Evolutionary conservation across 768 basidiomycete genomes (phyloP).

Genomic region (Lentinula guzmanii): DNA sequence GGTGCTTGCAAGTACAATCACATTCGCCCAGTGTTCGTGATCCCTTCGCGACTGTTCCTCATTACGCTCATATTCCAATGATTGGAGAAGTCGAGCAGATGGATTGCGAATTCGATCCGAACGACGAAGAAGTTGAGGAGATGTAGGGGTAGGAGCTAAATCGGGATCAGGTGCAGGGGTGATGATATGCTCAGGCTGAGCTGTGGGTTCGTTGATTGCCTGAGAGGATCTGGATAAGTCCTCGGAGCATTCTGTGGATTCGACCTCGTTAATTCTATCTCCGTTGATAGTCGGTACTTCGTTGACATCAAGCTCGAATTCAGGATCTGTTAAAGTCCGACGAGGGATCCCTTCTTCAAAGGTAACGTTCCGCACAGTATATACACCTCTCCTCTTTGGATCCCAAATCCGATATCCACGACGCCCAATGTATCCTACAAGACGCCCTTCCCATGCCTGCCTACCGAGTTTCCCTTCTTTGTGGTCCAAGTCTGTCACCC

Average conservation of each 20-base stretch:
- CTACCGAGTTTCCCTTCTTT: too few relatives aligned
- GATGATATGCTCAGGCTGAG: too few relatives aligned
- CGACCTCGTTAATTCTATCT: too few relatives aligned
- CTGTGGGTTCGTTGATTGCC: too few relatives aligned
- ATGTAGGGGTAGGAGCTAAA: too few relatives aligned
- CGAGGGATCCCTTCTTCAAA: too few relatives aligned
- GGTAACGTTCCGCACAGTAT: slow-evolving; percentile 7
- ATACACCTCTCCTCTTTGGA: neutral
- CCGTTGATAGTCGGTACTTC: neutral
- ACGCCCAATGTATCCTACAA: neutral
- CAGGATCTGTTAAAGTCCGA: too few relatives aligned
- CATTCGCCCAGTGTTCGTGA: neutral
- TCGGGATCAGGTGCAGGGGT: too few relatives aligned
- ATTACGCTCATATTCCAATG: neutral
- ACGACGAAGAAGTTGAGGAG: too few relatives aligned
- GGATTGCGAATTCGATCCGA: neutral
- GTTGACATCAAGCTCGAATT: neutral
- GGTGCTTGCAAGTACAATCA: neutral
- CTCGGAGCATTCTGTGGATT: neutral
- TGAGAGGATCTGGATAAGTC: too few relatives aligned
- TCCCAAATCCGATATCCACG: neutral
- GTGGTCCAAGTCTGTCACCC: too few relatives aligned
- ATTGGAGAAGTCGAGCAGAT: neutral
- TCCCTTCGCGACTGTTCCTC: neutral
- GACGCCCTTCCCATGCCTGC: too few relatives aligned